Percentiles rank a stretch among this genome's conserved stretches.
These are phyloP conservation scores for Aethionema arabicum DNA, from an alignment of 345 rosid genomes.

Conservation along the genomic window DNA sequence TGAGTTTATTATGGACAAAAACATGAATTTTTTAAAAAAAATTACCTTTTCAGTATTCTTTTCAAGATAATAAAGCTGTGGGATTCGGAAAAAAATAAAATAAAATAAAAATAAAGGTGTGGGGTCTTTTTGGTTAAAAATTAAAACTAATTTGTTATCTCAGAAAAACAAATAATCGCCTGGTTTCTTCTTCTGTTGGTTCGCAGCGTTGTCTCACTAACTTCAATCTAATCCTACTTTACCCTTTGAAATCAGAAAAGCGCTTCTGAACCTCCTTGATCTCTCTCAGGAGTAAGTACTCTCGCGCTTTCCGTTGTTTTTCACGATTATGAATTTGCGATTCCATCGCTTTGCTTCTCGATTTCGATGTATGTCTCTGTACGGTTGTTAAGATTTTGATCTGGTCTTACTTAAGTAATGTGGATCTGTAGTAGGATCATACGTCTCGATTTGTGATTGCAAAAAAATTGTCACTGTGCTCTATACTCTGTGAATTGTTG, in stretches of 20 bases:
- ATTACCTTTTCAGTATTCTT: too few species aligned
- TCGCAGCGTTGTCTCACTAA: conserved; percentile 17
- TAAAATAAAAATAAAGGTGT: too few species aligned
- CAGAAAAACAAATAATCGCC: conserved; percentile 13
- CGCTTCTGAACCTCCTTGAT: conserved; percentile 14
- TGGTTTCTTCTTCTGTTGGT: not conserved
- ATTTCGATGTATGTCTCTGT: not conserved
- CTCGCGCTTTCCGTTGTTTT: conserved; percentile 15
- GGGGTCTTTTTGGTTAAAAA: too few species aligned
- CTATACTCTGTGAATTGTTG: conserved; percentile 5
- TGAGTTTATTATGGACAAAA: too few species aligned
- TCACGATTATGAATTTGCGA: conserved; percentile 8
- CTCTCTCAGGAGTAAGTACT: conserved; percentile 16
- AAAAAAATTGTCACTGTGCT: not conserved
- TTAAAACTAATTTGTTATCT: not conserved
- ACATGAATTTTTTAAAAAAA: too few species aligned
- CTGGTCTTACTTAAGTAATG: not conserved
- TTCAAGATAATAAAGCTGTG: too few species aligned
- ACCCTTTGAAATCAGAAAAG: conserved; percentile 19
- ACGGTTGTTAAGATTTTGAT: conserved; percentile 15
- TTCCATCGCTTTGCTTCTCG: not conserved
- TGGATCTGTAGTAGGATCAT: conserved; percentile 3
- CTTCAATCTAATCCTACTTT: conserved; percentile 21
- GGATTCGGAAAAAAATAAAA: too few species aligned
- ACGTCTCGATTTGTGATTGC: conserved; percentile 8